Percentiles rank a stretch among this genome's conserved stretches.
Evolutionary conservation across 2,329 filamentous ascomycete species (phyloP).

Genomic region (Fusarium tricinctum): DNA sequence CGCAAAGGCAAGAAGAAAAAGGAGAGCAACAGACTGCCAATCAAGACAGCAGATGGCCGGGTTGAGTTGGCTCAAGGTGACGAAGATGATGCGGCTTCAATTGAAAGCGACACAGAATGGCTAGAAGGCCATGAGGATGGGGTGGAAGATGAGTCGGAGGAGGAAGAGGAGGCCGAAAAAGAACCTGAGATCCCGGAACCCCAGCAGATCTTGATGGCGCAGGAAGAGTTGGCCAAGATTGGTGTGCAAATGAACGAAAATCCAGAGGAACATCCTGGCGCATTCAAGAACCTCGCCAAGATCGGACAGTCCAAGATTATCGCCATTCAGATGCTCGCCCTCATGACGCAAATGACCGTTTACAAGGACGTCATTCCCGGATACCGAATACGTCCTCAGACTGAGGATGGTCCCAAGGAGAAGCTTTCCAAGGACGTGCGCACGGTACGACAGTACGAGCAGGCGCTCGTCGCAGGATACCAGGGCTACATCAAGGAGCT

Average conservation of each 20-base stretch:
- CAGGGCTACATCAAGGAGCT: slow-evolving; percentile 86
- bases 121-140: slow-evolving; percentile 72
- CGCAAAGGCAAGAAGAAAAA: slow-evolving; percentile 83
- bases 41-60: slow-evolving; percentile 85
- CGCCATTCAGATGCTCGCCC: slow-evolving; percentile 85
- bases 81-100: slow-evolving; percentile 71
- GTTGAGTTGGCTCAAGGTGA: slow-evolving; percentile 71
- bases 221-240: slow-evolving; percentile 91
- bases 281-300: slow-evolving; percentile 82
- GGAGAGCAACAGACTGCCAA: slow-evolving; percentile 82
- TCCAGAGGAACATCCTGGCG: slow-evolving; percentile 88
- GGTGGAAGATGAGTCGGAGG: slow-evolving; percentile 61
- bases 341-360: slow-evolving; percentile 88
- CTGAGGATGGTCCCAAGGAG: slow-evolving; percentile 79
- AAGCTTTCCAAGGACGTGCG: slow-evolving; percentile 95
- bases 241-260: slow-evolving; percentile 88
- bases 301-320: slow-evolving; percentile 78
- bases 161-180: slow-evolving; percentile 62
- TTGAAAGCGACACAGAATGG: slow-evolving; percentile 73
- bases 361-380: slow-evolving; percentile 98
- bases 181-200: slow-evolving; percentile 77
- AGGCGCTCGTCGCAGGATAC: slow-evolving; percentile 87
- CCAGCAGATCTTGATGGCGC: slow-evolving; percentile 86
- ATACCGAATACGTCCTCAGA: slow-evolving; percentile 88
- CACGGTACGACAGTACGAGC: slow-evolving; percentile 85